Conservation (phyloP, 176 grass and related monocot species). For the Coix lacrymajobi region DNA sequence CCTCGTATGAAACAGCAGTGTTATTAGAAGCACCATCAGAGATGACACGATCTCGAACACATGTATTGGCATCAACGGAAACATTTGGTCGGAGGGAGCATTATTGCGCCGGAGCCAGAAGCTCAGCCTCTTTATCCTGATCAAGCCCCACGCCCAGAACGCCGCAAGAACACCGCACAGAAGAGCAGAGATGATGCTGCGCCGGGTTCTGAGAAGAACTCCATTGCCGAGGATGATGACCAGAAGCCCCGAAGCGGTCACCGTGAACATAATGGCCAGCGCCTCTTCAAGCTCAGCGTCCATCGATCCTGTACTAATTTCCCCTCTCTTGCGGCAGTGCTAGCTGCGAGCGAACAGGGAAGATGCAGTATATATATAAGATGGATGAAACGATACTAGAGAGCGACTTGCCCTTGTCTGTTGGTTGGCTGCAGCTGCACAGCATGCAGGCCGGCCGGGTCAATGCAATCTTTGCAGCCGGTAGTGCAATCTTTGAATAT, state of each 20-base stretch:
- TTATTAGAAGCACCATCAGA: background rate
- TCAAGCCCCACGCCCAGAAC: background rate
- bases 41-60: background rate
- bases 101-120: background rate
- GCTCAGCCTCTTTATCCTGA: background rate
- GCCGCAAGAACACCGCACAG: background rate
- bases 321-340: background rate
- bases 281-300: background rate
- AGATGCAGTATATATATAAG: background rate
- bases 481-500: no score
- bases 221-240: background rate
- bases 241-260: background rate
- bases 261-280: background rate
- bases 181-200: background rate
- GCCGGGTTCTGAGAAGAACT: background rate
- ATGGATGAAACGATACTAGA: background rate
- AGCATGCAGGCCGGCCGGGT: background rate
- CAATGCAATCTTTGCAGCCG: background rate
- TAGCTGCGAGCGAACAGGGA: background rate
- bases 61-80: background rate
- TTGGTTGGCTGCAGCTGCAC: no score
- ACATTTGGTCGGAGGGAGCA: background rate
- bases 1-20: background rate
- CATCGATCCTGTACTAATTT: background rate
- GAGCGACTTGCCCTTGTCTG: no score